These are phyloP conservation scores for Teunomyces stri DNA, from an alignment of 805 yeast species.

Conservation along the genomic window DNA sequence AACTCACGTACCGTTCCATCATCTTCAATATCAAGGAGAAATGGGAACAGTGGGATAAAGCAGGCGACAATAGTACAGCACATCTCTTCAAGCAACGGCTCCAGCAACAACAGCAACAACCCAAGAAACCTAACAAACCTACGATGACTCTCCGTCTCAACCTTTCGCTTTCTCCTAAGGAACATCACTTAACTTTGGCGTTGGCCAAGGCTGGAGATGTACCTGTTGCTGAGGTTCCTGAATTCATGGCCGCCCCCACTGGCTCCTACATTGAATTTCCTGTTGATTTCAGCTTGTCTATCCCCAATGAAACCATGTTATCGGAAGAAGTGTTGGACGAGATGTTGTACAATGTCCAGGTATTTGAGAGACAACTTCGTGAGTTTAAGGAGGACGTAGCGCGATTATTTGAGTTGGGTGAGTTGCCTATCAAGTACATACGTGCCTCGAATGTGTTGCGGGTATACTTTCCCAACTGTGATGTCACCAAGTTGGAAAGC, in stretches of 20 bases:
- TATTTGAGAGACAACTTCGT: constrained; percentile 40
- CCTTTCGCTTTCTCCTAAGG: constrained; percentile 25
- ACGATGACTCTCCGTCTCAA: constrained; percentile 21
- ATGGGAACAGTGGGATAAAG: neutral
- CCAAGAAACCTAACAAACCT: neutral
- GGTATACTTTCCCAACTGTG: constrained; percentile 73
- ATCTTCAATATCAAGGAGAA: constrained; percentile 10
- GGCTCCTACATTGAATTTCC: constrained; percentile 39
- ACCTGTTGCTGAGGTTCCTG: constrained; percentile 12
- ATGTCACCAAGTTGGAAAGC: constrained; percentile 52
- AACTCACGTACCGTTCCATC: constrained; percentile 18
- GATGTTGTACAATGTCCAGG: constrained; percentile 56
- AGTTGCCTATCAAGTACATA: constrained; percentile 56
- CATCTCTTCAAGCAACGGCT: neutral
- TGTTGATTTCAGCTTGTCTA: constrained; percentile 23
- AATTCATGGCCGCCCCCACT: constrained; percentile 8
- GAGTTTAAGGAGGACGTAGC: constrained; percentile 44
- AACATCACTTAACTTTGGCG: constrained; percentile 18
- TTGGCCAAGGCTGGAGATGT: constrained; percentile 14
- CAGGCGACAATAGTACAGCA: neutral
- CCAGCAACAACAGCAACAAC: neutral
- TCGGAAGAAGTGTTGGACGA: constrained; percentile 40
- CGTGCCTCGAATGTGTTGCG: constrained; percentile 40
- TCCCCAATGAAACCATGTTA: constrained; percentile 33
- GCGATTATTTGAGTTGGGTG: constrained; percentile 57